Percentiles rank a stretch among this genome's conserved stretches.
phyloP scores from a whole-genome alignment of 768 basidiomycete species.

The Auricularia cornea region DNA sequence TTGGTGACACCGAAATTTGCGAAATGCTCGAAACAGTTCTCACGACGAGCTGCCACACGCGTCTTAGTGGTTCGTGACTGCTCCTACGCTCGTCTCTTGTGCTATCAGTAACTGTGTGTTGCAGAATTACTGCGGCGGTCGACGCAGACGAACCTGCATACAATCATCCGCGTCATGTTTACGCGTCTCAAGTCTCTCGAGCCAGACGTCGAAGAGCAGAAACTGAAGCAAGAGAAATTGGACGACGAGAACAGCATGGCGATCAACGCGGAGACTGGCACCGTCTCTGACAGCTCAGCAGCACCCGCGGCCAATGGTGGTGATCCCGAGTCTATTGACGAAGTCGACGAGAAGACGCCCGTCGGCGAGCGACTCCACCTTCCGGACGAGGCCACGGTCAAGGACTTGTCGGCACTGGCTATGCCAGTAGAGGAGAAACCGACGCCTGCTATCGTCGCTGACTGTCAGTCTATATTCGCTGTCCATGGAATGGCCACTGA shows the following conservation, averaged over 20 bases:
- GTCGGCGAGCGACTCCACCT: not conserved
- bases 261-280: slow-evolving; percentile 28
- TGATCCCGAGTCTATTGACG: not conserved
- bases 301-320: no score
- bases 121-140: slow-evolving; percentile 80
- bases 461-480: not conserved
- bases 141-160: slow-evolving; percentile 84
- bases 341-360: not conserved
- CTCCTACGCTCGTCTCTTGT: not conserved
- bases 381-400: not conserved
- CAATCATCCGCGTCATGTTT: slow-evolving; percentile 77
- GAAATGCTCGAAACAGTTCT: slow-evolving; percentile 97
- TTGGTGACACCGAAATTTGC: slow-evolving; percentile 92
- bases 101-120: slow-evolving; percentile 10
- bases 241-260: slow-evolving; percentile 56
- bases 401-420: not conserved
- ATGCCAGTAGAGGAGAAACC: not conserved
- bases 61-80: slow-evolving; percentile 74
- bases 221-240: slow-evolving; percentile 44
- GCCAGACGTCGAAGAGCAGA: slow-evolving; percentile 59
- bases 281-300: not conserved
- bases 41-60: slow-evolving; percentile 94
- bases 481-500: no score
- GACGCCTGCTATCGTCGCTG: not conserved
- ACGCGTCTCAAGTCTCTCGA: slow-evolving; percentile 59